Percentiles rank a stretch among this genome's conserved stretches.
Evolutionary conservation across 306 rosid genomes (phyloP).

Genomic region (Malus fusca): DNA sequence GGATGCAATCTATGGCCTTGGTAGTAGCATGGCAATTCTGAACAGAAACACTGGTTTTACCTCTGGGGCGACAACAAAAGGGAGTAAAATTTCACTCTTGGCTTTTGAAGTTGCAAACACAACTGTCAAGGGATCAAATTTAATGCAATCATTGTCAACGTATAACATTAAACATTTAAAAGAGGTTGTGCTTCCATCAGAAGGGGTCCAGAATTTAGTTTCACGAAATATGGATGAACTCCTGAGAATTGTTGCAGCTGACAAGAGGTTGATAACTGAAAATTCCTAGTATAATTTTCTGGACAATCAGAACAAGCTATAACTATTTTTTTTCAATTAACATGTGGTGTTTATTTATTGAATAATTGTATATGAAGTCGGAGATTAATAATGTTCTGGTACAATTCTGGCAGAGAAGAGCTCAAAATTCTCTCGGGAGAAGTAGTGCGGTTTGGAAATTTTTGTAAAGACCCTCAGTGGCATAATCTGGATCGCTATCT

Average conservation of each 20-base stretch:
- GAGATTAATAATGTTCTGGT: slow-evolving; percentile 21
- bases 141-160: slow-evolving; percentile 91
- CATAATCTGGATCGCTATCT: slow-evolving; percentile 85
- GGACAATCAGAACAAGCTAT: not conserved
- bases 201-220: slow-evolving; percentile 81
- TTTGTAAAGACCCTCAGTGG: slow-evolving; percentile 98
- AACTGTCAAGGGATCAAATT: slow-evolving; percentile 82
- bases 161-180: slow-evolving; percentile 76
- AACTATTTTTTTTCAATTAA: not conserved
- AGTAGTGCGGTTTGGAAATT: slow-evolving; percentile 97
- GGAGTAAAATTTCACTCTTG: slow-evolving; percentile 78
- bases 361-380: slow-evolving; percentile 3
- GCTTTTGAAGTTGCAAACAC: slow-evolving; percentile 98
- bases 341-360: slow-evolving; percentile 17
- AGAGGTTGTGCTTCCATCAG: slow-evolving; percentile 81
- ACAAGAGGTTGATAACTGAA: slow-evolving; percentile 67
- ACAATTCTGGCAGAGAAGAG: slow-evolving; percentile 76
- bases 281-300: not conserved
- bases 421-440: slow-evolving; percentile 79
- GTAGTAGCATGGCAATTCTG: slow-evolving; percentile 90
- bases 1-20: slow-evolving; percentile 90
- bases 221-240: slow-evolving; percentile 84
- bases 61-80: slow-evolving; percentile 72
- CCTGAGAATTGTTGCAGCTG: slow-evolving; percentile 77
- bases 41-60: slow-evolving; percentile 73